These are phyloP conservation scores for Phytophthora cryptogea DNA, from an alignment of 352 stramenopile species.

Conservation along the genomic window DNA sequence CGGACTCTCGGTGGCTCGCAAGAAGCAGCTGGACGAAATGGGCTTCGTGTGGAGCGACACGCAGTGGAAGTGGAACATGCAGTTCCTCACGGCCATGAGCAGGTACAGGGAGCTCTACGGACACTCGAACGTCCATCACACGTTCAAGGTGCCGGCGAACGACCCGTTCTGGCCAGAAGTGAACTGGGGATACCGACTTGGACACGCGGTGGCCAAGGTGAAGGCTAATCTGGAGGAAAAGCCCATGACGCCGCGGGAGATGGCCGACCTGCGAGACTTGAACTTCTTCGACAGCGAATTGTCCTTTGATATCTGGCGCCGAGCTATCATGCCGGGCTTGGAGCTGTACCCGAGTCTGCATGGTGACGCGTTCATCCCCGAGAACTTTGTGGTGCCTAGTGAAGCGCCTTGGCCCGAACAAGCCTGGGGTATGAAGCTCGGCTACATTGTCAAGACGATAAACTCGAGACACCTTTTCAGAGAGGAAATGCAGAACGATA, in stretches of 20 bases:
- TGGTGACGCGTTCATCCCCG: slow-evolving; percentile 40
- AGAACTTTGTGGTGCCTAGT: slow-evolving; percentile 60
- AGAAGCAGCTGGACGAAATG: slow-evolving; percentile 56
- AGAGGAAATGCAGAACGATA: slow-evolving; percentile 43
- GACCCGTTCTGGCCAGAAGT: slow-evolving; percentile 78
- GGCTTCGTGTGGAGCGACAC: slow-evolving; percentile 73
- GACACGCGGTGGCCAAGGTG: slow-evolving; percentile 62
- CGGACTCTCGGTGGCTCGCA: slow-evolving; percentile 31
- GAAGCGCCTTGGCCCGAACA: slow-evolving; percentile 50
- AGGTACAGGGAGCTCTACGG: slow-evolving; percentile 82
- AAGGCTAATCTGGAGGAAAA: slow-evolving; percentile 41
- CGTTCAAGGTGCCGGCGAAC: slow-evolving; percentile 86
- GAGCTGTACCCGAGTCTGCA: slow-evolving; percentile 36
- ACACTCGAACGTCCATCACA: slow-evolving; percentile 88
- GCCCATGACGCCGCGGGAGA: slow-evolving; percentile 17
- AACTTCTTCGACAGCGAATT: slow-evolving; percentile 44
- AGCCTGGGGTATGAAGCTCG: slow-evolving; percentile 47
- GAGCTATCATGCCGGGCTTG: slow-evolving; percentile 48
- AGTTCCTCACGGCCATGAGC: slow-evolving; percentile 69
- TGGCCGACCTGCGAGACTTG: slow-evolving; percentile 45
- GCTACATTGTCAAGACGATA: slow-evolving; percentile 61
- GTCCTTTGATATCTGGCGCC: slow-evolving; percentile 36
- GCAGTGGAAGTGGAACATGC: slow-evolving; percentile 71
- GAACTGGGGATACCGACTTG: slow-evolving; percentile 79
- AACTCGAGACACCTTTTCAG: slow-evolving; percentile 48